Percentiles rank a stretch among this genome's conserved stretches.
These are phyloP conservation scores for Zanthoxylum bungeanum DNA, from an alignment of 345 rosid species.

Conservation along the genomic window DNA sequence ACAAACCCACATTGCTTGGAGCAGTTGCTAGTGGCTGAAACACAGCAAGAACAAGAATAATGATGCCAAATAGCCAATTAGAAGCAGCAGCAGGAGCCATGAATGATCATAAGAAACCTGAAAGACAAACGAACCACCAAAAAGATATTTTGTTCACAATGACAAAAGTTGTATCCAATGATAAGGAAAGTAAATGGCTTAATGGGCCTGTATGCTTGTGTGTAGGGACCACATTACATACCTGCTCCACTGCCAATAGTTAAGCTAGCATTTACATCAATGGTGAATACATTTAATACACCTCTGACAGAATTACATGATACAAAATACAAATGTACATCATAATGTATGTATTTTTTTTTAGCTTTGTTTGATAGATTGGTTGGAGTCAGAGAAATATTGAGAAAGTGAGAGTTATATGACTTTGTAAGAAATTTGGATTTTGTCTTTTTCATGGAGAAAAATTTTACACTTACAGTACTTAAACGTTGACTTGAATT, in stretches of 20 bases:
- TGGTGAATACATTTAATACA: neutral
- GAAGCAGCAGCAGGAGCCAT: constrained; percentile 14
- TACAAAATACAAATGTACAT: neutral
- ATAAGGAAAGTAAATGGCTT: neutral
- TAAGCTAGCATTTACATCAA: neutral
- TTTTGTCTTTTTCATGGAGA: neutral
- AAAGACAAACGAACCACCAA: neutral
- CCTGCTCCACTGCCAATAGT: constrained; percentile 2
- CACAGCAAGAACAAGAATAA: constrained; percentile 20
- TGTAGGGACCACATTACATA: neutral
- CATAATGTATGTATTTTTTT: neutral
- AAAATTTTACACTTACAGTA: too few species aligned
- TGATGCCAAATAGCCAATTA: neutral
- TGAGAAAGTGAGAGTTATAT: neutral
- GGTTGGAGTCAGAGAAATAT: neutral
- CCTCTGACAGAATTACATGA: neutral
- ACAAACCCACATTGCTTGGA: constrained; percentile 38
- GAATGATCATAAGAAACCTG: neutral
- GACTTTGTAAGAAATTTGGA: neutral
- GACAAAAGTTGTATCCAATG: neutral
- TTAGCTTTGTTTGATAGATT: neutral
- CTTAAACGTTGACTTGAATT: neutral
- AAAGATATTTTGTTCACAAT: neutral
- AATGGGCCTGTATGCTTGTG: neutral
- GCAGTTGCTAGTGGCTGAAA: constrained; percentile 21